phyloP scores from a whole-genome alignment of 1,139 yeast genomes.

The Debaryomyces singareniensis region DNA sequence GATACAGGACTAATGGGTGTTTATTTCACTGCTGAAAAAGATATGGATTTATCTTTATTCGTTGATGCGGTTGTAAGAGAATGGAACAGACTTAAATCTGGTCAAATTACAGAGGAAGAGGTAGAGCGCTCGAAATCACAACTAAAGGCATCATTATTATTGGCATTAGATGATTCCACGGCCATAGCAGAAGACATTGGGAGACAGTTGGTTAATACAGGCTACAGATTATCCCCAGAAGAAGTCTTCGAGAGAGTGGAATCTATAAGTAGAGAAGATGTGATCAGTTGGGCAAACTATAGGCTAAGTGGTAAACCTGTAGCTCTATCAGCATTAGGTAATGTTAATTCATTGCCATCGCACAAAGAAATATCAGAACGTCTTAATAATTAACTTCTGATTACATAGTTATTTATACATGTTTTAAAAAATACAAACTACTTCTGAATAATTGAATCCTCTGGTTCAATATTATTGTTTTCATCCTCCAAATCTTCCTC shows the following conservation, averaged over 20 bases:
- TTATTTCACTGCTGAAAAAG: constrained; percentile 77
- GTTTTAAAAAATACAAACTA: constrained; percentile 4
- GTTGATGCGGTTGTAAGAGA: constrained; percentile 75
- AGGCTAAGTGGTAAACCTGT: constrained; percentile 73
- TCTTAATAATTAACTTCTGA: constrained; percentile 8
- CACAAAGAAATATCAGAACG: constrained; percentile 46
- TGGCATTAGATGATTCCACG: constrained; percentile 90
- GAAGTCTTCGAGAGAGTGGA: constrained; percentile 86
- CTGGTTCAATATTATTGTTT: constrained; percentile 42
- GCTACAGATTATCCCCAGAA: constrained; percentile 83
- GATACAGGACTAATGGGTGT: constrained; percentile 98
- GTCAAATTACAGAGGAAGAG: constrained; percentile 74
- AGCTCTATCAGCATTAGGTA: constrained; percentile 88
- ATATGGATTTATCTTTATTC: constrained; percentile 57
- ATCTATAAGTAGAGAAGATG: constrained; percentile 70
- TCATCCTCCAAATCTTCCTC: constrained; percentile 38
- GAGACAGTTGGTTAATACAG: constrained; percentile 92
- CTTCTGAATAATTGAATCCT: constrained; percentile 11
- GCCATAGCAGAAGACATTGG: constrained; percentile 98
- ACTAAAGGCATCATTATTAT: constrained; percentile 81
- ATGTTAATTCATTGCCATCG: constrained; percentile 57
- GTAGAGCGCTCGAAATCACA: constrained; percentile 93
- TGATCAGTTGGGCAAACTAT: constrained; percentile 83
- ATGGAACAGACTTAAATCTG: constrained; percentile 80
- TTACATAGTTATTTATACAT: constrained; percentile 2